Evolutionary conservation across 345 rosid genomes (phyloP).

Genomic region (Moricandia moricandioides): DNA sequence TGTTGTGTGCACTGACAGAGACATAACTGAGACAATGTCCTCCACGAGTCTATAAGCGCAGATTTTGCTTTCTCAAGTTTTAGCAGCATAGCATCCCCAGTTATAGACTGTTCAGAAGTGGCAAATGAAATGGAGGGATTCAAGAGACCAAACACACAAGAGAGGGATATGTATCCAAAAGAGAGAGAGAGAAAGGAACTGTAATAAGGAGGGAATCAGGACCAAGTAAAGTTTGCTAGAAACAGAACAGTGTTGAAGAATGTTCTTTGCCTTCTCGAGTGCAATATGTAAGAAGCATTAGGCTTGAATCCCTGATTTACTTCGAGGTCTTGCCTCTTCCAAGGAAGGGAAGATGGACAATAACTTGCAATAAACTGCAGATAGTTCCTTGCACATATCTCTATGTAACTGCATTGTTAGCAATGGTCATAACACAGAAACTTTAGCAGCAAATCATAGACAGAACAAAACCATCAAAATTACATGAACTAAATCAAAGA

Average conservation of each 20-base stretch:
- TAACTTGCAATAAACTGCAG: too few species aligned
- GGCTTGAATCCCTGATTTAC: constrained; percentile 96
- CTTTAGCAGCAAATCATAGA: not conserved
- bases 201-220: constrained; percentile 5
- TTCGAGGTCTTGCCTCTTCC: constrained; percentile 94
- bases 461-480: not conserved
- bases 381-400: constrained; percentile 77
- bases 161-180: not conserved
- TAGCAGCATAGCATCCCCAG: constrained; percentile 83
- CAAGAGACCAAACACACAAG: not conserved
- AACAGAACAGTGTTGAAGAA: constrained; percentile 87
- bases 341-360: too few species aligned
- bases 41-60: constrained; percentile 82
- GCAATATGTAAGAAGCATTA: constrained; percentile 89
- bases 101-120: constrained; percentile 61
- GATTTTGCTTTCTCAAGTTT: constrained; percentile 76
- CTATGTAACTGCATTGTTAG: constrained; percentile 69
- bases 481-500: too few species aligned
- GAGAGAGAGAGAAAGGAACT: too few species aligned
- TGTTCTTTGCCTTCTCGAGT: constrained; percentile 76
- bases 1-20: not conserved
- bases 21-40: constrained; percentile 85
- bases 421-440: not conserved
- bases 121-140: not conserved
- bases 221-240: constrained; percentile 95